Evolutionary conservation across 2,329 filamentous ascomycete genomes (phyloP).

Genomic region (Dothidotthia symphoricarpi): DNA sequence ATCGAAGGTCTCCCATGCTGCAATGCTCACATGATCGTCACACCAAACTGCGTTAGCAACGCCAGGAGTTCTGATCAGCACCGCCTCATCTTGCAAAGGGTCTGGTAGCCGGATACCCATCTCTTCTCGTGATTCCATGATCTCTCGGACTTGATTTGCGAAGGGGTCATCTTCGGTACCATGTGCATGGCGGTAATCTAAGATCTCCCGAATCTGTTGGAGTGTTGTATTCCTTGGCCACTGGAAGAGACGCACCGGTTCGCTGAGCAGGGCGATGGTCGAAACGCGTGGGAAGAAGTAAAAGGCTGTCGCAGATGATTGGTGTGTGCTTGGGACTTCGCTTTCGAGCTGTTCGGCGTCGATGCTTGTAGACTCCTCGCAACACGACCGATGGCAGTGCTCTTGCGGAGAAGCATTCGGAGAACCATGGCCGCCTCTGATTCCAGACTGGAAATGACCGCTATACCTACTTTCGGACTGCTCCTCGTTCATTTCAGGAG

Average conservation of each 20-base stretch:
- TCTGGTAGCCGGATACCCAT: slow-evolving; percentile 13
- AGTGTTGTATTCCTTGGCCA: slow-evolving; percentile 14
- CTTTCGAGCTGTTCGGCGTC: too few relatives aligned
- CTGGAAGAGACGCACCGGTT: slow-evolving; percentile 10
- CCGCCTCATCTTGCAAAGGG: slow-evolving; percentile 1
- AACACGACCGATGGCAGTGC: too few relatives aligned
- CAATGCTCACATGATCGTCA: neutral
- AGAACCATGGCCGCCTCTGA: too few relatives aligned
- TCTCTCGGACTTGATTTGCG: slow-evolving; percentile 8
- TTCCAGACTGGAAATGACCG: too few relatives aligned
- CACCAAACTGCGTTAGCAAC: neutral
- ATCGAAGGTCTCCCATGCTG: slow-evolving; percentile 6
- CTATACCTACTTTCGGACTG: too few relatives aligned
- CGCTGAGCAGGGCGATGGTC: slow-evolving; percentile 8
- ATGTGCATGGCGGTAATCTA: slow-evolving; percentile 1
- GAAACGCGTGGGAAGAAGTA: slow-evolving; percentile 13
- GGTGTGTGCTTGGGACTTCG: neutral
- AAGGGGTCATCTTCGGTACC: slow-evolving; percentile 1
- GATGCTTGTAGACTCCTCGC: too few relatives aligned
- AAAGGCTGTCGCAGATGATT: slow-evolving; percentile 4
- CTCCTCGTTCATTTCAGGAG: too few relatives aligned
- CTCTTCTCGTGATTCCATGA: slow-evolving; percentile 11
- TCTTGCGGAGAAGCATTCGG: too few relatives aligned
- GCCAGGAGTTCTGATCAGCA: slow-evolving; percentile 10
- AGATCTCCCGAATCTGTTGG: slow-evolving; percentile 8